Percentiles rank a stretch among this genome's conserved stretches.
Evolutionary conservation across 257 asterid genomes (phyloP).

Genomic region (Petunia axillaris): DNA sequence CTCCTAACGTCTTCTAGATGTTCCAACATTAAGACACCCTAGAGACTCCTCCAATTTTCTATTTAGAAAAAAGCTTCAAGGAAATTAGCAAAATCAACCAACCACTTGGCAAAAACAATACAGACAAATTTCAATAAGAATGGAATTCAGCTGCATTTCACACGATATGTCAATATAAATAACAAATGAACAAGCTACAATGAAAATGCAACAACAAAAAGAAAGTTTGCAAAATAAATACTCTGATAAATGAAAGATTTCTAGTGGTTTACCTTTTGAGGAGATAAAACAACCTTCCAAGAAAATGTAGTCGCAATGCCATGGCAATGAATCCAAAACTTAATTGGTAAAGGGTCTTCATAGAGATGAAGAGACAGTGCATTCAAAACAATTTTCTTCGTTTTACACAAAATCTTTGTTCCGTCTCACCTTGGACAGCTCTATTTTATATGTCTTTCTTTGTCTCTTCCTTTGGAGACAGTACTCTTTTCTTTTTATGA

Average conservation of each 20-base stretch:
- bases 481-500: background rate
- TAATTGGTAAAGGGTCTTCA: slow-evolving; percentile 17
- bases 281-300: slow-evolving; percentile 36
- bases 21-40: too few relatives aligned
- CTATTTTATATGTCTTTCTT: background rate
- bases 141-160: background rate
- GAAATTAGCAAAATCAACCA: background rate
- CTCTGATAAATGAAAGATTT: background rate
- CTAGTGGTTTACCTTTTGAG: slow-evolving; percentile 34
- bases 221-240: background rate
- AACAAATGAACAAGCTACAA: background rate
- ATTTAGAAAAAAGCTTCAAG: background rate
- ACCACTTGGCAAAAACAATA: background rate
- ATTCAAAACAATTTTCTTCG: background rate
- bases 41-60: background rate
- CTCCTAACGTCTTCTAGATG: too few relatives aligned
- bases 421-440: background rate
- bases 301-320: slow-evolving; percentile 32
- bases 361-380: background rate
- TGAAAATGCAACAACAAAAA: background rate
- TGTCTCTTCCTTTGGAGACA: background rate
- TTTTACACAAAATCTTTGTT: too few relatives aligned
- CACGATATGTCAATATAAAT: background rate
- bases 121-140: slow-evolving; percentile 15
- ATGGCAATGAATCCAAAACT: slow-evolving; percentile 29